Conservation (phyloP, 208 protist genomes). For the Leishmania martiniquensis region DNA sequence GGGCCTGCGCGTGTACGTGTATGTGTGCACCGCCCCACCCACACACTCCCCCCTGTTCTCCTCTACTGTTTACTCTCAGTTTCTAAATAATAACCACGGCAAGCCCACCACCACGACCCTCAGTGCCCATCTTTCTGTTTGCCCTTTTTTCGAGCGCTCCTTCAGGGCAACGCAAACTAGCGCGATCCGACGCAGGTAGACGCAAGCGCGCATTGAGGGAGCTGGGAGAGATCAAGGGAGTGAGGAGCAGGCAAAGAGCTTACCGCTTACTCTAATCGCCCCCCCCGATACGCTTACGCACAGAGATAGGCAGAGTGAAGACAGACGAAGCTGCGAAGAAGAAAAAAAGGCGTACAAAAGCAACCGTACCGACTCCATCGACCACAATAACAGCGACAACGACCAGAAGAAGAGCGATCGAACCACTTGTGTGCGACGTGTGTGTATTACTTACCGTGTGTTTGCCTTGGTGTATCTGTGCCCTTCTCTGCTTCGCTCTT, state of each 20-base stretch:
- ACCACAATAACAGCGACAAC: neutral
- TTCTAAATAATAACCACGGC: neutral
- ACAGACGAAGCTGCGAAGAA: neutral
- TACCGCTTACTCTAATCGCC: too few relatives aligned
- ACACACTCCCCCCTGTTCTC: neutral
- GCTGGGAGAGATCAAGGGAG: neutral
- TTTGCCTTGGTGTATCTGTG: neutral
- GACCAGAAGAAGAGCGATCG: neutral
- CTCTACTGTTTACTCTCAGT: neutral
- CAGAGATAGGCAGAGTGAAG: neutral
- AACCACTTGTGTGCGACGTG: neutral
- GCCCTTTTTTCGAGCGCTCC: neutral
- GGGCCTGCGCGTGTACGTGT: neutral
- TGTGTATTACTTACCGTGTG: conserved; percentile 15
- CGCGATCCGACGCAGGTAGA: neutral
- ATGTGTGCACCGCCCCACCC: neutral
- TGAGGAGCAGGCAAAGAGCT: too few relatives aligned
- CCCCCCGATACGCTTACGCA: neutral
- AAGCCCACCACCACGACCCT: neutral
- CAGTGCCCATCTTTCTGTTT: neutral
- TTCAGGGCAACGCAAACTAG: neutral
- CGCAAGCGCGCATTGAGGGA: neutral
- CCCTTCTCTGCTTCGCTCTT: neutral
- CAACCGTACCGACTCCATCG: neutral
- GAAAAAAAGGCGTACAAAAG: neutral